Conservation (phyloP, 331 rosid genomes). For the Arachis monticola region DNA sequence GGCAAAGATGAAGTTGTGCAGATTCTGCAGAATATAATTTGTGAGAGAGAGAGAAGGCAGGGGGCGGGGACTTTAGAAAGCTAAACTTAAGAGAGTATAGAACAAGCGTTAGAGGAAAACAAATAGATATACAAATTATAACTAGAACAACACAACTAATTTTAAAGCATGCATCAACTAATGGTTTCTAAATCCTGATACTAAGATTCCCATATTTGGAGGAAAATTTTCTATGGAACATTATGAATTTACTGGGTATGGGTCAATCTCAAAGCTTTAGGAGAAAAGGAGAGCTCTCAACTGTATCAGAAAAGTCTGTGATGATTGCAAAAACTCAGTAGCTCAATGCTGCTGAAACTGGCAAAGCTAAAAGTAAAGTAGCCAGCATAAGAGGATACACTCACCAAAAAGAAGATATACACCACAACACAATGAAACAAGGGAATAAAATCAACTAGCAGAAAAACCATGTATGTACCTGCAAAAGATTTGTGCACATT, state of each 20-base stretch:
- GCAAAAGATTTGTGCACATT: slow-evolving; percentile 94
- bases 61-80: neutral
- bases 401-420: slow-evolving; percentile 23
- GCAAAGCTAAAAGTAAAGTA: neutral
- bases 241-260: neutral
- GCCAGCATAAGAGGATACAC: slow-evolving; percentile 9
- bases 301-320: neutral
- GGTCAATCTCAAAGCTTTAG: neutral
- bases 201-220: slow-evolving; percentile 8
- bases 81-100: neutral
- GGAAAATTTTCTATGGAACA: neutral
- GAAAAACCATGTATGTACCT: slow-evolving; percentile 55
- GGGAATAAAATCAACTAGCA: slow-evolving; percentile 32
- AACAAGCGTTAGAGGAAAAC: neutral
- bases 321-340: neutral
- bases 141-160: slow-evolving; percentile 3
- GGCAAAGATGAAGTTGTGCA: neutral
- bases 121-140: slow-evolving; percentile 13
- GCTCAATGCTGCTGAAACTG: slow-evolving; percentile 6
- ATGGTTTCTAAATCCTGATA: slow-evolving; percentile 4
- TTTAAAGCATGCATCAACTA: slow-evolving; percentile 14
- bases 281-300: neutral
- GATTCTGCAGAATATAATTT: slow-evolving; percentile 4
- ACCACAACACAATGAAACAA: slow-evolving; percentile 3
- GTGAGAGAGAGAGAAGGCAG: neutral